phyloP scores from a whole-genome alignment of 495 filamentous ascomycete genomes.

The Neurospora tetraspora region DNA sequence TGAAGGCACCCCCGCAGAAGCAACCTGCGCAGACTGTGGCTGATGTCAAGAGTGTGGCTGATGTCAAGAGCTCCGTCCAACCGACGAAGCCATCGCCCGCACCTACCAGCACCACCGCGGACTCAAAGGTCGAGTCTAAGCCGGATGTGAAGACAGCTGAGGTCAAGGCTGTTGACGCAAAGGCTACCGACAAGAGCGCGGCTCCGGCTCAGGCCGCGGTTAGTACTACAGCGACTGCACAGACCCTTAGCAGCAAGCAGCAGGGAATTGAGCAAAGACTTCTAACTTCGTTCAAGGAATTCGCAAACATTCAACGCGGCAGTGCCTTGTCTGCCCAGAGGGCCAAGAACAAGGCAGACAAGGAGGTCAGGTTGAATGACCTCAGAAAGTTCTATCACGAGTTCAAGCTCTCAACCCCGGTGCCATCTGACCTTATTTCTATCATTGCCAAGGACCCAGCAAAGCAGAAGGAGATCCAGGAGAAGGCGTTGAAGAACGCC shows the following conservation, averaged over 20 bases:
- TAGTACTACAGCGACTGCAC: conserved; percentile 56
- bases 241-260: neutral
- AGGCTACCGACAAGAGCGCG: conserved; percentile 20
- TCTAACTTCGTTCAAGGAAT: conserved; percentile 68
- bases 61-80: conserved; percentile 17
- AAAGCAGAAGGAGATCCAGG: conserved; percentile 87
- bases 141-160: conserved; percentile 1
- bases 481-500: conserved; percentile 63
- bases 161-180: conserved; percentile 26
- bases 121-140: conserved; percentile 5
- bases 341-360: conserved; percentile 68
- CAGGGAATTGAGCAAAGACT: conserved; percentile 60
- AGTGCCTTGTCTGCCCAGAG: conserved; percentile 63
- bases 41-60: conserved; percentile 31
- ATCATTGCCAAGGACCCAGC: conserved; percentile 91
- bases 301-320: conserved; percentile 46
- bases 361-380: conserved; percentile 83
- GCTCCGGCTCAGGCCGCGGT: conserved; percentile 17
- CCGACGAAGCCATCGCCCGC: neutral
- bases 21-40: conserved; percentile 37
- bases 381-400: conserved; percentile 87
- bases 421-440: conserved; percentile 82
- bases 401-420: conserved; percentile 87
- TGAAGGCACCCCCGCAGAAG: conserved; percentile 39
- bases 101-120: conserved; percentile 16